Conservation (phyloP, 2,329 filamentous ascomycete genomes). For the Calycina marina region DNA sequence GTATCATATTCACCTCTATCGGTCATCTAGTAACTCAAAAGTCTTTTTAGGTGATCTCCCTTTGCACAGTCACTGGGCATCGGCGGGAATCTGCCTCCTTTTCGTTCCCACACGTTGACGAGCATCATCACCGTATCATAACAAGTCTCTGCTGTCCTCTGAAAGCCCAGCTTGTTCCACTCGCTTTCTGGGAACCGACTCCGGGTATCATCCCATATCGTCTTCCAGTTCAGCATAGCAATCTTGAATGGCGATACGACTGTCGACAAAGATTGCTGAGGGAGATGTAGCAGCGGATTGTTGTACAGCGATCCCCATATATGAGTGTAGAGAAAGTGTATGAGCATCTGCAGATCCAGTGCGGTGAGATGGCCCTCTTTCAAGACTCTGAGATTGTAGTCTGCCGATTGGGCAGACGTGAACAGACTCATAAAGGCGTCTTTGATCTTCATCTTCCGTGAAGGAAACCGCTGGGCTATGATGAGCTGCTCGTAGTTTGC, state of each 20-base stretch:
- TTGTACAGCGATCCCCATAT: slow-evolving; percentile 18
- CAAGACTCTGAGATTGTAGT: slow-evolving; percentile 11
- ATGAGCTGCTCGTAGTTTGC: slow-evolving; percentile 16
- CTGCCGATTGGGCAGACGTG: slow-evolving; percentile 5
- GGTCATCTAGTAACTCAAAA: slow-evolving; percentile 11
- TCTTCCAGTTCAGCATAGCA: slow-evolving; percentile 19
- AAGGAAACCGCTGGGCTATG: slow-evolving; percentile 7
- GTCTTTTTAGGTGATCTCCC: slow-evolving; percentile 16
- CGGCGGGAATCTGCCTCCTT: slow-evolving; percentile 12
- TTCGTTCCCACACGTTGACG: slow-evolving; percentile 14
- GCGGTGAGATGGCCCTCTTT: slow-evolving; percentile 11
- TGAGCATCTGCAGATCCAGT: slow-evolving; percentile 21
- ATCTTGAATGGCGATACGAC: slow-evolving; percentile 15
- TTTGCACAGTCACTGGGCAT: slow-evolving; percentile 20
- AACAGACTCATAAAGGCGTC: slow-evolving; percentile 18
- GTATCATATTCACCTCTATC: too few relatives aligned
- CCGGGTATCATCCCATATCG: slow-evolving; percentile 19
- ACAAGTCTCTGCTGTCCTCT: slow-evolving; percentile 19
- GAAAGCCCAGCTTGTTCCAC: slow-evolving; percentile 20
- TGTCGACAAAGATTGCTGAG: slow-evolving; percentile 6
- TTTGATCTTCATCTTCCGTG: slow-evolving; percentile 17
- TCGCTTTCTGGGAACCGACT: slow-evolving; percentile 7
- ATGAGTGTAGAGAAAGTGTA: slow-evolving; percentile 20
- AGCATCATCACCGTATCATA: slow-evolving; percentile 14
- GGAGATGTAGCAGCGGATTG: slow-evolving; percentile 13